Evolutionary conservation across 495 filamentous ascomycete species (phyloP), one percentile per base, ranked within the genome.

Genomic region (Penicillium psychrofluorescens): DNA sequence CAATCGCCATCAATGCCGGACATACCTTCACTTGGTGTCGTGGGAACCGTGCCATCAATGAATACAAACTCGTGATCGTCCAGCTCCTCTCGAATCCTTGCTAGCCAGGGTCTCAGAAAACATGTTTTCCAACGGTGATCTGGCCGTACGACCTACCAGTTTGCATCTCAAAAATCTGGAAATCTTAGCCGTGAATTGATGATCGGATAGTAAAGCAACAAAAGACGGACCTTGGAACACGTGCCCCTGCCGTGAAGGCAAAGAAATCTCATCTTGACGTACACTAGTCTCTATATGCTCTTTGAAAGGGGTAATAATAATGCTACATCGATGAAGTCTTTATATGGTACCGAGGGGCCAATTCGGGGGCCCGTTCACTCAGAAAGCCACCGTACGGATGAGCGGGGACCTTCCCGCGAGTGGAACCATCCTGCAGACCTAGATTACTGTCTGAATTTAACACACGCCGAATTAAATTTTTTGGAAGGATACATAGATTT

Each of bases 221-320:
- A 34, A 34, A 7, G 32, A 34, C 32, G 36, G 22, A 44, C 36
- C 35, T 44, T 35, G 29, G 42, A 35, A 28, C 22, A 35, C 12
- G 42, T 44, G 8, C 42, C 42, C 12, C 42, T 33, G 8, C 42
- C 42, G 22, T 44, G 42, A 9, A 44, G 33, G 12, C 42, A 44
- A n/a, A 44, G 16, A 13, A 44, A 44, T 27, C 29, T 35, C 42
- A 44, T 44, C 22, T 3, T 22, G 22, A 4, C 4, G 22, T 22
- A 4, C 22, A 22, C 22, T 0, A 22, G 3, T 22, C 4, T 22
- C 4, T 22, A 6, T 22, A 22, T 22, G 22, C 22, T 22, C 22
- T 22, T 22, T 22, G 22, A 22, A 22, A 6, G 2, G 22, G 22
- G 6, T 22, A 22, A 22, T 22, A 22, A 22, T 22, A 22, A 6